Evolutionary conservation across 495 filamentous ascomycete genomes (phyloP), one percentile per base, ranked within the genome.

Genomic region (Aspergillus mulundensis): DNA sequence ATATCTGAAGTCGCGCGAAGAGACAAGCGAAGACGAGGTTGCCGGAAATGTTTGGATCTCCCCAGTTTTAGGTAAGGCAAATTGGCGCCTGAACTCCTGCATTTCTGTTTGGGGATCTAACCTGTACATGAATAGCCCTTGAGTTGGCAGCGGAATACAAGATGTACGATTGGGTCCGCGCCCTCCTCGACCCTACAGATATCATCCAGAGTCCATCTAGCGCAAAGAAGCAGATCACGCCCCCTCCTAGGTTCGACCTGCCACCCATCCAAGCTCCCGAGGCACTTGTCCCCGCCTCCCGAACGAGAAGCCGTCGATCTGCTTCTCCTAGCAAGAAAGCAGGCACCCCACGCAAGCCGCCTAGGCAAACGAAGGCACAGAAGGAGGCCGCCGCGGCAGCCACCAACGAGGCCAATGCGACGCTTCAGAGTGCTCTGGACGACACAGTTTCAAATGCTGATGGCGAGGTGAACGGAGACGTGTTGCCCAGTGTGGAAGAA

Each of bases 21-120:
- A 84, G 7, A 95, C 91, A 3, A 92, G 89, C 57, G 80, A 80
- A 50, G 90, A 97, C 60, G 94, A 98, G 74, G 91, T 94, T 24
- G 94, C 94, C 20, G 94, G 94, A 44, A 97, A 97, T 68, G 84
- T 98, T 23, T 98, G 94, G 94, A 93, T 97, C 52, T 82, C 88
- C 30, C 91, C 92, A 3, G 75, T 85, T 44, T 81, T 90, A 66
- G 87, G 87, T 90, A 80, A 68, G 83, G 65, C 21, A 19, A 6
- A 18, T 14, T 10, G 7, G 42, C 32, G 5, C 11, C 8, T 36
- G 11, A 36, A 36, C 12, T 19, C n/a, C 8, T 12, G 18, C 16
- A 12, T 12, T 36, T 6, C 7, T 55, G 44, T 47, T 40, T 34
- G 41, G 28, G 0, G 8, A 16, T 21, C 61, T 67, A 30, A 64